Percentiles rank a stretch among this genome's conserved stretches.
These are phyloP conservation scores for Kalaharituber pfeilii DNA, from an alignment of 2,329 filamentous ascomycete species.

Conservation along the genomic window DNA sequence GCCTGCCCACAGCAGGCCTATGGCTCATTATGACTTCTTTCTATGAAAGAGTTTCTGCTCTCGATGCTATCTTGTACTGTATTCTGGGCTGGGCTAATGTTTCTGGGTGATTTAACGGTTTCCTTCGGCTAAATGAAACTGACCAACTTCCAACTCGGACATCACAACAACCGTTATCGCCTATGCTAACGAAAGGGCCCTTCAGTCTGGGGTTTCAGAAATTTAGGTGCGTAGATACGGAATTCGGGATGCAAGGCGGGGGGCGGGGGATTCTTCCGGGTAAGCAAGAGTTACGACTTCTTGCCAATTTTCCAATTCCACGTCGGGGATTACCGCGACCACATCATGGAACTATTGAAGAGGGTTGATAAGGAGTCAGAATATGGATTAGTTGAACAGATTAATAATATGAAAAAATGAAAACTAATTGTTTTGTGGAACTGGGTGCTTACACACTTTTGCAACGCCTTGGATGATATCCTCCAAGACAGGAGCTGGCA, in stretches of 20 bases:
- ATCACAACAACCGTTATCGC: no score
- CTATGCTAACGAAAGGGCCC: conserved; percentile 77
- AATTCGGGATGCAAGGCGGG: conserved; percentile 47
- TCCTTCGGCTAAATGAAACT: no score
- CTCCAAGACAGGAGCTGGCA: conserved; percentile 18
- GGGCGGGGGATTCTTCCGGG: no score
- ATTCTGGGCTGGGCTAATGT: no score
- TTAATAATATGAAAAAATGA: not conserved
- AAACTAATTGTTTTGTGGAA: not conserved
- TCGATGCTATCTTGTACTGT: no score
- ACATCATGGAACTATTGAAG: conserved; percentile 41
- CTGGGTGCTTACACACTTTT: conserved; percentile 5
- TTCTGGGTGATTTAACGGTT: no score
- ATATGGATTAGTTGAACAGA: no score
- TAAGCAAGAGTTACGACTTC: conserved; percentile 47
- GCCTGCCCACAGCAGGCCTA: no score
- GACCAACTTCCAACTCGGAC: no score
- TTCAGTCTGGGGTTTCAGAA: conserved; percentile 87
- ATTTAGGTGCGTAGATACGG: conserved; percentile 69
- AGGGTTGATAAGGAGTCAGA: no score
- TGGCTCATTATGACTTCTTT: no score
- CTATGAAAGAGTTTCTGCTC: no score
- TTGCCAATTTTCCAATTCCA: conserved; percentile 28
- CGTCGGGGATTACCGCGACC: conserved; percentile 47
- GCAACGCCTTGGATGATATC: conserved; percentile 18